These are phyloP conservation scores for Ramaria sp. DNA, from an alignment of 768 basidiomycete genomes.

Conservation along the genomic window DNA sequence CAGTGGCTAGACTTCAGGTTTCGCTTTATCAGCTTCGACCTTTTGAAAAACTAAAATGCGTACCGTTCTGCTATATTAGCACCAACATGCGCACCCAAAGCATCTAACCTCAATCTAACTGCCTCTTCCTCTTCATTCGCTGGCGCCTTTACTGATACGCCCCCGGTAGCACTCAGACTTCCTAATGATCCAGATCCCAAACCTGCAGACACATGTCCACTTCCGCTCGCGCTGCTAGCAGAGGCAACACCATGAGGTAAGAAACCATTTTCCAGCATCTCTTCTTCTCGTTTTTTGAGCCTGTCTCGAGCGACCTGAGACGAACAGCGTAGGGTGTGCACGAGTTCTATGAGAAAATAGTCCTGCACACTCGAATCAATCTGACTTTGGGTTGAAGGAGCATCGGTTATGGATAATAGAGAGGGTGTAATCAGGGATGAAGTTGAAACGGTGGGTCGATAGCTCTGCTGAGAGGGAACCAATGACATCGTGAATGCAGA, in stretches of 20 bases:
- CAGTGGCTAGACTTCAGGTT: constrained; percentile 56
- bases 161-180: constrained; percentile 17
- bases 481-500: background rate
- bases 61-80: constrained; percentile 81
- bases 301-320: constrained; percentile 61
- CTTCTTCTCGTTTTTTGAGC: constrained; percentile 56
- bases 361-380: constrained; percentile 28
- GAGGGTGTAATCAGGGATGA: background rate
- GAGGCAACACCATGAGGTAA: constrained; percentile 18
- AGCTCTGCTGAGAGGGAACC: background rate
- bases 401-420: background rate
- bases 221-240: constrained; percentile 29
- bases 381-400: background rate
- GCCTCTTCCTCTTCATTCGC: constrained; percentile 60
- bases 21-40: background rate
- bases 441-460: background rate
- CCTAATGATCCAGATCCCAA: constrained; percentile 22
- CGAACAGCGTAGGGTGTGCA: constrained; percentile 63
- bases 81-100: constrained; percentile 80
- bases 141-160: background rate
- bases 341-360: constrained; percentile 77
- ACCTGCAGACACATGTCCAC: constrained; percentile 21
- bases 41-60: constrained; percentile 12
- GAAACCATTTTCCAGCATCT: constrained; percentile 73
- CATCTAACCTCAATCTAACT: constrained; percentile 57